Conservation (phyloP, 2,329 filamentous ascomycete species). For the Xylogone sp. region DNA sequence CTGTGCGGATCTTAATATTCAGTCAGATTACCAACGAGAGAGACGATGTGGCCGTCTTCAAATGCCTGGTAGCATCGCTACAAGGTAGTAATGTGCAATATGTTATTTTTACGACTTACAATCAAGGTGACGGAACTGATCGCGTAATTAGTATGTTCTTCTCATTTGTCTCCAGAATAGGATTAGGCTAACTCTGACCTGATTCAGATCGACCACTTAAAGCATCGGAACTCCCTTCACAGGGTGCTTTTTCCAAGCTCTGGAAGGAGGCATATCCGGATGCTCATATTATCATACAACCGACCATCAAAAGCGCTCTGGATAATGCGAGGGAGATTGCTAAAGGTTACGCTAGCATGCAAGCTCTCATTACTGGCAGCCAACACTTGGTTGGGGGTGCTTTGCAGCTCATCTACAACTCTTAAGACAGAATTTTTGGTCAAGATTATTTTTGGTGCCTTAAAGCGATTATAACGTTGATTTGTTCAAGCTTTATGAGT, state of each 20-base stretch:
- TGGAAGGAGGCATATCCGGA: conserved; percentile 13
- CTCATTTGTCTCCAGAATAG: neutral
- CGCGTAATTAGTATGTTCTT: neutral
- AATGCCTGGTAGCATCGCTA: neutral
- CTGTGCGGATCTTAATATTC: conserved; percentile 1
- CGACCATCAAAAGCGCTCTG: conserved; percentile 52
- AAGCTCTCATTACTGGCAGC: conserved; percentile 53
- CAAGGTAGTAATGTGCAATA: neutral
- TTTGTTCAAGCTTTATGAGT: too few relatives aligned
- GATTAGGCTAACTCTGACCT: neutral
- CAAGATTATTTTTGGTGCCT: too few relatives aligned
- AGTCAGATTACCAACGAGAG: neutral
- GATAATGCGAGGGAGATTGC: conserved; percentile 37
- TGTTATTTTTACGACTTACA: conserved; percentile 3
- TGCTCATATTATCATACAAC: conserved; percentile 32
- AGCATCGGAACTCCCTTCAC: conserved; percentile 8
- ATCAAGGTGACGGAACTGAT: conserved; percentile 2
- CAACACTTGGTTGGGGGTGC: conserved; percentile 55
- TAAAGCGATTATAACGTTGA: too few relatives aligned
- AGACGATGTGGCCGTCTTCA: conserved; percentile 1
- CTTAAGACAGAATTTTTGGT: too few relatives aligned
- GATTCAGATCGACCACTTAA: neutral
- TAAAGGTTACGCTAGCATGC: conserved; percentile 19
- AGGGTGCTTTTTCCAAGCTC: conserved; percentile 10
- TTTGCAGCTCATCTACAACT: too few relatives aligned